A percentile compares a stretch with the other conserved stretches of the same genome.
These are phyloP conservation scores for Tarenaya hassleriana DNA, from an alignment of 345 rosid genomes.

Conservation along the genomic window DNA sequence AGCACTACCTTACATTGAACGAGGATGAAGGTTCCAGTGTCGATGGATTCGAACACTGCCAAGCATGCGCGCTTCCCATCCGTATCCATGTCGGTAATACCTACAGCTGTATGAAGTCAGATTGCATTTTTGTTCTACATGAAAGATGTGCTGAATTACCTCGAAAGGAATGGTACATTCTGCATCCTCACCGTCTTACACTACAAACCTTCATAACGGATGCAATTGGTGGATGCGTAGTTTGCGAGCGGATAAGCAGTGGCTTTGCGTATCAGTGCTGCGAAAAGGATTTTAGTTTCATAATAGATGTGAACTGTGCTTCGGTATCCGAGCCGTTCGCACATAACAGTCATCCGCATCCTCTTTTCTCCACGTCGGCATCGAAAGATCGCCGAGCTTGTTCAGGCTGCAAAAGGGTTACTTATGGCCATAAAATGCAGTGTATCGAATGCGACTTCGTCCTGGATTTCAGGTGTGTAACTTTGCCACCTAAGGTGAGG, in stretches of 20 bases:
- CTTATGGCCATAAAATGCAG: fast-evolving
- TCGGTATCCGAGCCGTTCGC: neutral
- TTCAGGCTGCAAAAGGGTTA: neutral
- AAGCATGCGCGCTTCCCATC: neutral
- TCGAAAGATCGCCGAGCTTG: neutral
- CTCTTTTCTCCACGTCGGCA: neutral
- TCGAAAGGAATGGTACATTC: neutral
- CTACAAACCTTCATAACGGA: neutral
- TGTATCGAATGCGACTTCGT: neutral
- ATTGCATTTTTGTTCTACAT: neutral
- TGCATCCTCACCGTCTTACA: neutral
- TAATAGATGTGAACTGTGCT: neutral
- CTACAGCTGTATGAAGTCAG: neutral
- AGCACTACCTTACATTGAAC: neutral
- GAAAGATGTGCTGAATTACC: slow-evolving; percentile 1
- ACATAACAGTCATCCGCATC: neutral
- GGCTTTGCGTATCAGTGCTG: neutral
- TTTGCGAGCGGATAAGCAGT: fast-evolving
- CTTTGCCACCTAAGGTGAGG: slow-evolving; percentile 1
- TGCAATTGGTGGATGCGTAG: neutral
- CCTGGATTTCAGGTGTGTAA: neutral
- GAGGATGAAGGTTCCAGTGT: neutral
- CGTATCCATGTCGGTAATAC: neutral
- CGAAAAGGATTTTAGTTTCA: neutral
- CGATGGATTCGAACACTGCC: neutral